Conservation (phyloP, 2,329 filamentous ascomycete genomes). For the Diaporthe vaccinii region DNA sequence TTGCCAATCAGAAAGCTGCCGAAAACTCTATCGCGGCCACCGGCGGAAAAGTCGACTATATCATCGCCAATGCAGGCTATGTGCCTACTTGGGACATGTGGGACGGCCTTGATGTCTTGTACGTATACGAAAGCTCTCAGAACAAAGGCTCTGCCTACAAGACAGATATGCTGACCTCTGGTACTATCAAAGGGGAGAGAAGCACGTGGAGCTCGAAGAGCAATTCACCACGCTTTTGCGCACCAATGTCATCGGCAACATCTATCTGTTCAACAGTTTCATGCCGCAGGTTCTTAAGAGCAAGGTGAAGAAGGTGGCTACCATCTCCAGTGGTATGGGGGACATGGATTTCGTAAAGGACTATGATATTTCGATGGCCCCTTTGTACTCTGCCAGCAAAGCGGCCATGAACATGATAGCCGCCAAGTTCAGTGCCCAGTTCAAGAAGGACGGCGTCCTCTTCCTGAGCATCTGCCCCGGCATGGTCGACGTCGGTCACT, state of each 20-base stretch:
- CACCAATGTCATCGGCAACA: constrained; percentile 64
- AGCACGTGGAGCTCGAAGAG: constrained; percentile 52
- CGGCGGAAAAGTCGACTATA: constrained; percentile 60
- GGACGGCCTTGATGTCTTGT: constrained; percentile 11
- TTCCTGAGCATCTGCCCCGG: constrained; percentile 67
- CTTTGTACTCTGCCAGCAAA: constrained; percentile 64
- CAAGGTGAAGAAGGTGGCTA: constrained; percentile 65
- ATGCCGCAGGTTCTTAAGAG: constrained; percentile 66
- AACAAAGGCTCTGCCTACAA: background rate
- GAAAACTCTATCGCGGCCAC: constrained; percentile 50
- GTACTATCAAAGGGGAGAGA: constrained; percentile 45
- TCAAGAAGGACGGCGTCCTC: constrained; percentile 63
- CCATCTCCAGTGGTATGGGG: constrained; percentile 62
- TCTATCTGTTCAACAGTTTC: constrained; percentile 67
- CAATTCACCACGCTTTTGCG: constrained; percentile 53
- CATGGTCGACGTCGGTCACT: constrained; percentile 59
- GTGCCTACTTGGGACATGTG: no score
- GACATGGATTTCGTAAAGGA: constrained; percentile 60
- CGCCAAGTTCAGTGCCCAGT: constrained; percentile 66
- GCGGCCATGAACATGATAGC: constrained; percentile 65
- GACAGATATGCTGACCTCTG: background rate
- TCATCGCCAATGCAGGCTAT: constrained; percentile 65
- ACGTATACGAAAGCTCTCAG: background rate
- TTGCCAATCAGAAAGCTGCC: constrained; percentile 44
- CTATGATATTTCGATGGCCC: constrained; percentile 41